These are phyloP conservation scores for Puccinia triticina DNA, from an alignment of 1,284 basidiomycete species.

Conservation along the genomic window DNA sequence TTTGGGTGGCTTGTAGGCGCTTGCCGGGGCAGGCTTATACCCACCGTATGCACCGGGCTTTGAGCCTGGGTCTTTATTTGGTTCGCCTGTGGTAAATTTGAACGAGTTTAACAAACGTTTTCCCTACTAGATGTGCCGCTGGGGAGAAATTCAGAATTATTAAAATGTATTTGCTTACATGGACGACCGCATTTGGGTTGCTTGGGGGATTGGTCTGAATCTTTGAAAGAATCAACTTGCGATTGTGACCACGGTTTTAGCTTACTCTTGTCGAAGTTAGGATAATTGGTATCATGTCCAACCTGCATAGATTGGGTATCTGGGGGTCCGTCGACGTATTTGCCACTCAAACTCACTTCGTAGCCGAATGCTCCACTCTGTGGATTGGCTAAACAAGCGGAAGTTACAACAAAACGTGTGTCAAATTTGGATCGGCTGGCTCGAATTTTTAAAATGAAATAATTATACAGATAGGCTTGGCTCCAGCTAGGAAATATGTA, in stretches of 20 bases:
- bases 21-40: not conserved
- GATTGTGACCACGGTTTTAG: not conserved
- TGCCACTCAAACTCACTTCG: constrained; percentile 8
- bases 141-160: not conserved
- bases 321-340: not conserved
- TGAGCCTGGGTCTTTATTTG: constrained; percentile 16
- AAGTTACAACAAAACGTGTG: not conserved
- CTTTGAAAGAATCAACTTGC: not conserved
- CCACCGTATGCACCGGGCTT: not conserved
- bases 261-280: not conserved
- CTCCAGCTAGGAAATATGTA: not conserved
- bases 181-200: constrained; percentile 27
- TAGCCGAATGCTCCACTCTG: constrained; percentile 4
- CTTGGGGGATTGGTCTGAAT: not conserved
- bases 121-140: not conserved
- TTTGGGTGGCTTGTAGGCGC: not conserved
- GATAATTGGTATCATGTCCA: constrained; percentile 9
- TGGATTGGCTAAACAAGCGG: not conserved
- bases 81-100: not conserved
- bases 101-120: not conserved
- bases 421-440: not conserved
- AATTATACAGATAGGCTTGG: constrained; percentile 1
- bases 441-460: not conserved
- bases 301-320: not conserved
- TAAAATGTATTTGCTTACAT: not conserved